Conservation (phyloP, 768 basidiomycete genomes). For the Boletus speciosus region DNA sequence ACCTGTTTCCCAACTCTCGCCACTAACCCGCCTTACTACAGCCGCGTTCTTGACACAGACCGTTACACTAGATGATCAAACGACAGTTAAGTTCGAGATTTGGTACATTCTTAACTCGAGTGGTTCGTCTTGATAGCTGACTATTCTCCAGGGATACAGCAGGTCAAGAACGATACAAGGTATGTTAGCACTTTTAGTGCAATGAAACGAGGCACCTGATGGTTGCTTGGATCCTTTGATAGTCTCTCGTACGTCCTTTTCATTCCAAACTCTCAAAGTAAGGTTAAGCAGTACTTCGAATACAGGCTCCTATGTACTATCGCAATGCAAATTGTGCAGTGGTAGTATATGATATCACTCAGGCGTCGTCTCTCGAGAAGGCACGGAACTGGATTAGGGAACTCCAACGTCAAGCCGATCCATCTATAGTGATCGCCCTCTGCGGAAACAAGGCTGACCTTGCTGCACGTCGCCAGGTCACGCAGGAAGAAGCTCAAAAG, state of each 20-base stretch:
- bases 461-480: conserved; percentile 76
- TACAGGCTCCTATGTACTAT: conserved; percentile 93
- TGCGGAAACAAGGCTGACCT: conserved; percentile 96
- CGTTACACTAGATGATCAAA: conserved; percentile 83
- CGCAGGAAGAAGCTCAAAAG: conserved; percentile 86
- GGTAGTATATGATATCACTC: conserved; percentile 96
- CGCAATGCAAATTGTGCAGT: conserved; percentile 92
- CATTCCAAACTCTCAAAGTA: not conserved
- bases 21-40: conserved; percentile 31
- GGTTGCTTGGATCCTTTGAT: not conserved
- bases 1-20: not conserved
- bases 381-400: conserved; percentile 96
- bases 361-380: conserved; percentile 87
- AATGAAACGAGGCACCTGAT: not conserved
- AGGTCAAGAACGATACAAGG: conserved; percentile 94
- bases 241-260: conserved; percentile 46
- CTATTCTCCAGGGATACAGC: conserved; percentile 76
- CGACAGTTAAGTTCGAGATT: conserved; percentile 96
- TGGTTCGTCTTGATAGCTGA: not conserved
- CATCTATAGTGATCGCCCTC: conserved; percentile 92
- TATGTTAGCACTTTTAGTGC: conserved; percentile 24
- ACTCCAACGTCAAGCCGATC: conserved; percentile 95
- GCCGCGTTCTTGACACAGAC: conserved; percentile 99
- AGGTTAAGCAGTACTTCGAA: conserved; percentile 2
- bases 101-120: conserved; percentile 53